A percentile compares a stretch with the other conserved stretches of the same genome.
phyloP scores from a whole-genome alignment of 331 rosid species.

The Rosa hybrid region DNA sequence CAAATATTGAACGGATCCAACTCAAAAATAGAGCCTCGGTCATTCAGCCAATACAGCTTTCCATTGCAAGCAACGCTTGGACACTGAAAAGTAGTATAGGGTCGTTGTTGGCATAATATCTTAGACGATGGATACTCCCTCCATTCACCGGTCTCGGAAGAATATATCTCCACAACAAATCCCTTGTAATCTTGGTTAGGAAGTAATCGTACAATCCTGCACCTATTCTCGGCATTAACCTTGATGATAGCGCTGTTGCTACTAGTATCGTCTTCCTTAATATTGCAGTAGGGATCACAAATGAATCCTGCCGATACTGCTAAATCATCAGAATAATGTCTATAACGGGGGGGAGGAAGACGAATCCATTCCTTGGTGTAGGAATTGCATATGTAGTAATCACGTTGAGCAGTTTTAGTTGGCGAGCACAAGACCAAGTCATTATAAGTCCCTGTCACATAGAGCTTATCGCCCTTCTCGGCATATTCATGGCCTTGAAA shows the following conservation, averaged over 20 bases:
- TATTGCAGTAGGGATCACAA: neutral
- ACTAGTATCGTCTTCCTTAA: neutral
- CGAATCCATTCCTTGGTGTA: neutral
- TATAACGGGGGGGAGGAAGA: neutral
- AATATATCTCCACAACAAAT: neutral
- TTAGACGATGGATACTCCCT: neutral
- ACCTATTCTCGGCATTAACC: neutral
- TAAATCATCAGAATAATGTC: no score
- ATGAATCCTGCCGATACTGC: neutral
- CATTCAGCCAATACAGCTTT: neutral
- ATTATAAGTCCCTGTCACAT: neutral
- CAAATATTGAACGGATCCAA: neutral
- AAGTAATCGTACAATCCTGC: neutral
- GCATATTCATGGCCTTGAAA: neutral
- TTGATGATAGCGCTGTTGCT: neutral
- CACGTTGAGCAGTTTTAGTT: neutral
- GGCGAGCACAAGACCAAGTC: neutral
- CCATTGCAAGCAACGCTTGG: neutral
- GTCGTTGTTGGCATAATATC: no score
- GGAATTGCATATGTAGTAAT: neutral
- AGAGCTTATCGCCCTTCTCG: neutral
- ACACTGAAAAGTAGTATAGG: neutral
- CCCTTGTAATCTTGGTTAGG: neutral
- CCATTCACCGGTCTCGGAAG: neutral
- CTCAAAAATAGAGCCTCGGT: neutral